Base-by-base conservation (phyloP, 768 basidiomycete genomes). In the Leccinum rimulosum region DNA sequence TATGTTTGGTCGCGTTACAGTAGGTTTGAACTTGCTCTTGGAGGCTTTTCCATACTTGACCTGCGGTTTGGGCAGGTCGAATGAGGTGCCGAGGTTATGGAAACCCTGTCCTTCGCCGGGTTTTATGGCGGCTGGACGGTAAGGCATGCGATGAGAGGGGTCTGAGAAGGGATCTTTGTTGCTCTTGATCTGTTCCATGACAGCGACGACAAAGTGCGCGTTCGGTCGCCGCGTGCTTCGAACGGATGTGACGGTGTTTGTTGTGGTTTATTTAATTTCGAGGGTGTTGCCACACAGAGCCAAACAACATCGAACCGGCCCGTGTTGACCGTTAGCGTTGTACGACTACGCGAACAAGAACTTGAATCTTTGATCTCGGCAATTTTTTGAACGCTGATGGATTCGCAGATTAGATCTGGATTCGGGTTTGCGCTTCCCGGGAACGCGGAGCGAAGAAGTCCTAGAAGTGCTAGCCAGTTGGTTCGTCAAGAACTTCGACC, bases 201-300 rank as follows among this genome's bases (percentile, higher is more conserved):
- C 30, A 27, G 49, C n/a, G 43, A 48, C 4, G 47, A 31, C 31
- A 45, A 12, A 35, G 33, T 52, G 49, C 31, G 15, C 49, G 49
- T 43, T 57, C 10, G 14, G 4, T 17, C 30, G 12, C 4, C 43
- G 43, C 43, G n/a, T 55, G 52, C 52, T 54, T 50, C 53, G 54
- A 40, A 57, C 64, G 56, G 63, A 64, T 64, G 33, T 35, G 33
- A 35, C 33, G 70, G 19, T 9, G 43, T 45, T 73, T 72, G 63
- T 72, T 72, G 69, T 68, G 45, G 35, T 59, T 15, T 72, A 61
- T 72, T 73, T 52, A 25, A 64, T 70, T 66, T 30, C 14, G 56
- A 72, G 40, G 72, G 38, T 47, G 33, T 61, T 68, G 64, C 60
- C 60, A 66, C 47, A 70, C 59, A 61, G 33, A 10, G 14, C 12